A percentile compares a stretch with the other conserved stretches of the same genome.
Conservation (phyloP, 228 moss, liverwort and hornwort genomes). For the Sphagnum magellanicum region DNA sequence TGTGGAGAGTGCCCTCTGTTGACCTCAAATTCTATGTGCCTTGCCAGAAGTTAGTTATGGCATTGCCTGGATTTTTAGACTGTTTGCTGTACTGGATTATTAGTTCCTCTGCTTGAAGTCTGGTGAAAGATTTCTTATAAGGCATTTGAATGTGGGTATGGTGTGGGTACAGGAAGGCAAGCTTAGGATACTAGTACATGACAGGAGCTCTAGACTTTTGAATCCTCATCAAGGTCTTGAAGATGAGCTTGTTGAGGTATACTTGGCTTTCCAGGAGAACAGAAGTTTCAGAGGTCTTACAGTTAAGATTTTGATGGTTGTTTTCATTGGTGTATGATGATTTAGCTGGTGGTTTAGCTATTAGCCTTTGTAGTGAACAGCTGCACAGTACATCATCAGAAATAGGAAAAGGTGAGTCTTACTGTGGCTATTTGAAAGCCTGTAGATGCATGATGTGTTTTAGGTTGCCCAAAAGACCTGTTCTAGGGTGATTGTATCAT, state of each 20-base stretch:
- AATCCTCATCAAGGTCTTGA: conserved; percentile 54
- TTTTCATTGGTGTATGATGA: background rate
- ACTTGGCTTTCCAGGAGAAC: background rate
- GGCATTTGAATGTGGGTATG: background rate
- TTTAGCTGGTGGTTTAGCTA: background rate
- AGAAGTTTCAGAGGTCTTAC: background rate
- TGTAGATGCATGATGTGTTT: background rate
- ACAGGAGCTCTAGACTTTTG: conserved; percentile 65
- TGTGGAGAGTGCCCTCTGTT: too few species aligned
- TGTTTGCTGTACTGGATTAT: background rate
- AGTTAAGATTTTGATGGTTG: background rate
- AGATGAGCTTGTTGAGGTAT: conserved; percentile 85
- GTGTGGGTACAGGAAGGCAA: conserved; percentile 68
- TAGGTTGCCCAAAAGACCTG: background rate
- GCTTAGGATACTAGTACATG: conserved; percentile 84
- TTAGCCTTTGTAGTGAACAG: background rate
- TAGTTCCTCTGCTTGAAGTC: background rate
- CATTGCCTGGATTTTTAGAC: too few species aligned
- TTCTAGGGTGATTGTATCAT: background rate
- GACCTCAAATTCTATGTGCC: too few species aligned
- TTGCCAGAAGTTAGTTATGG: too few species aligned
- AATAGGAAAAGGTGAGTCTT: too few species aligned
- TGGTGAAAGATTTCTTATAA: background rate
- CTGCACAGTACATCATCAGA: background rate
- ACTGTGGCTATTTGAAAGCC: too few species aligned